phyloP scores from a whole-genome alignment of 1,284 basidiomycete species.

The Cutaneotrichosporon cyanovorans region DNA sequence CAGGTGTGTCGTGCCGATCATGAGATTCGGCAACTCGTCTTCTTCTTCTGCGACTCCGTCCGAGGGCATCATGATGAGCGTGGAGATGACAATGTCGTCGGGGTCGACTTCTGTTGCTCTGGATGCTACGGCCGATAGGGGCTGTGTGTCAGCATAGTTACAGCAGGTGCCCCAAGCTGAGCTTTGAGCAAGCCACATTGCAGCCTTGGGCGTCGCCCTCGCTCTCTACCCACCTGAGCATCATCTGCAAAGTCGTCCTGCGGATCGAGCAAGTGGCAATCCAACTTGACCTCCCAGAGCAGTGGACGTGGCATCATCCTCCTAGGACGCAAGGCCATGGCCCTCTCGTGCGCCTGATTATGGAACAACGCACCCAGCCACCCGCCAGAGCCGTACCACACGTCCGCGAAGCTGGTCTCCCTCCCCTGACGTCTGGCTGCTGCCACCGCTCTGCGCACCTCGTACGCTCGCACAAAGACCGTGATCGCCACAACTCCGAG shows the following conservation, averaged over 20 bases:
- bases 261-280: not conserved
- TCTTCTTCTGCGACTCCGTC: not conserved
- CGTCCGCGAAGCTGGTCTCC: conserved; percentile 7
- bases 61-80: conserved; percentile 11
- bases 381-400: conserved; percentile 19
- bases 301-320: not conserved
- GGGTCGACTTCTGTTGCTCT: not conserved
- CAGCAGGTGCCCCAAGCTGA: too few relatives aligned
- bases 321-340: not conserved
- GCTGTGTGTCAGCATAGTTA: conserved; percentile 1
- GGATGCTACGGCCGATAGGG: conserved; percentile 1
- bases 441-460: conserved; percentile 4
- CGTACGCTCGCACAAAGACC: conserved; percentile 6
- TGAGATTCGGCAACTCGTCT: conserved; percentile 9
- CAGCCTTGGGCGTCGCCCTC: too few relatives aligned
- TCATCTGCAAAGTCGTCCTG: conserved; percentile 5
- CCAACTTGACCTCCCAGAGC: conserved; percentile 10
- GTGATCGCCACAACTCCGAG: conserved; percentile 8
- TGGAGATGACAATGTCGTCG: conserved; percentile 5
- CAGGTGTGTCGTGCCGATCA: conserved; percentile 11
- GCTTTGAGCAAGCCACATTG: too few relatives aligned
- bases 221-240: conserved; percentile 12
- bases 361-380: conserved; percentile 16
- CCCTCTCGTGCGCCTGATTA: not conserved
- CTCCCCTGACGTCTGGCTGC: conserved; percentile 1